A percentile compares a stretch with the other conserved stretches of the same genome.
phyloP scores from a whole-genome alignment of 352 stramenopile species.

The Pythium insidiosum region DNA sequence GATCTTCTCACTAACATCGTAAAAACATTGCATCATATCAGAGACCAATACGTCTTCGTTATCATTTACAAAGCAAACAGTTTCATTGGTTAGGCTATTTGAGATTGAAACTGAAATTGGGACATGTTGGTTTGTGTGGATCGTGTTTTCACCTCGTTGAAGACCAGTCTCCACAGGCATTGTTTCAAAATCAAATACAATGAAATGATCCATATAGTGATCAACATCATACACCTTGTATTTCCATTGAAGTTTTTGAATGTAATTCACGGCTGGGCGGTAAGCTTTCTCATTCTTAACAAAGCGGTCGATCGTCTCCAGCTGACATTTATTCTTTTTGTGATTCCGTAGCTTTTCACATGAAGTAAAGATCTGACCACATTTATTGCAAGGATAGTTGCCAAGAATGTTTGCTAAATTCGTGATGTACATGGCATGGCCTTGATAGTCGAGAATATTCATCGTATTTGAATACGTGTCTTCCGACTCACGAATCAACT shows the following conservation, averaged over 20 bases:
- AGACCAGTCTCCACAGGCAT: not conserved
- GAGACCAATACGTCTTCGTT: not conserved
- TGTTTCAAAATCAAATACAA: constrained; percentile 10
- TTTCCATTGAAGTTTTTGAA: constrained; percentile 6
- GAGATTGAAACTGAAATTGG: constrained; percentile 3
- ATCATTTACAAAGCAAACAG: constrained; percentile 5
- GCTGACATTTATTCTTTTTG: constrained; percentile 17
- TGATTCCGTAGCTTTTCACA: constrained; percentile 9
- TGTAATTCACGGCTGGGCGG: constrained; percentile 5
- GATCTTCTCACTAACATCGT: not conserved
- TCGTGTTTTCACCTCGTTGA: not conserved
- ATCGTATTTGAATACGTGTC: constrained; percentile 7
- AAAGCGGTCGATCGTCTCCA: not conserved
- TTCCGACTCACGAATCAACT: not conserved
- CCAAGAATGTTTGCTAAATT: constrained; percentile 2
- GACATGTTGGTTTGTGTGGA: constrained; percentile 1
- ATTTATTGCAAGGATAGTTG: constrained; percentile 9
- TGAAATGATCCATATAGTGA: constrained; percentile 15
- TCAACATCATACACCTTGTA: constrained; percentile 13
- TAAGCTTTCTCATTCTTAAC: constrained; percentile 6
- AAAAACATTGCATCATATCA: constrained; percentile 6
- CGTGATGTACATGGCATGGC: constrained; percentile 21
- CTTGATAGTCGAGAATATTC: constrained; percentile 12
- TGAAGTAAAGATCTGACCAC: constrained; percentile 11
- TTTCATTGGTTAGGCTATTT: constrained; percentile 2